Evolutionary conservation across 495 filamentous ascomycete species (phyloP), one percentile per base, ranked within the genome.

Genomic region (Aspergillus baeticus): DNA sequence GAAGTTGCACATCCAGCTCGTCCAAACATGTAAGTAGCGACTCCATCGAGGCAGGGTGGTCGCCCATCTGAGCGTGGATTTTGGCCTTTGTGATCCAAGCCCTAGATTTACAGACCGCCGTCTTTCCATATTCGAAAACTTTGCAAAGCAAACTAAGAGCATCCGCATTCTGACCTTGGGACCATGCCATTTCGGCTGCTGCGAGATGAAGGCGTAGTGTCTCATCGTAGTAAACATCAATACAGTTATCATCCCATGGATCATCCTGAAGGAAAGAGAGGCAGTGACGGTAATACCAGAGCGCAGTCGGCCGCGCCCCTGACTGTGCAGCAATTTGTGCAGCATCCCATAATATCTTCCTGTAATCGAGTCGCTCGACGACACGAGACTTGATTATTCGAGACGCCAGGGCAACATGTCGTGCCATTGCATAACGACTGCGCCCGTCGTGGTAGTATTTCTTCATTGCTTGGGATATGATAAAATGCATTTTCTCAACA

Each of bases 211-310:
- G 70, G 48, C 84, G 80, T 42, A 93, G 73, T 0, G 89, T 94
- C 69, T 96, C 91, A n/a, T 90, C 83, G 60, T 95, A 95, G 51
- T 84, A 85, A 1, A 89, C 85, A 66, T 96, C 92, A n/a, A 79
- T 74, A 21, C 68, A 63, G 10, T 74, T 75, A 22, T 89, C 87
- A 54, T 83, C 78, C 92, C 92, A 96, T 1, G 88, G 86, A 51
- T 90, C 71, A 15, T 84, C 73, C 65, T 94, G 90, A 21, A 96
- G 80, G 23, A 96, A 77, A n/a, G 76, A 77, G 45, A 95, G 81
- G 55, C 88, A 89, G 60, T 83, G 80, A 31, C 81, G 79, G 70
- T 86, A 92, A 66, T 91, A 95, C 70, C 84, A 87, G 29, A 89
- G 79, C 3, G 89, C 90, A 6, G 88, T 90, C 5, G 87, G 84